Base-by-base conservation (phyloP, 345 rosid species). In the Populus alba region DNA sequence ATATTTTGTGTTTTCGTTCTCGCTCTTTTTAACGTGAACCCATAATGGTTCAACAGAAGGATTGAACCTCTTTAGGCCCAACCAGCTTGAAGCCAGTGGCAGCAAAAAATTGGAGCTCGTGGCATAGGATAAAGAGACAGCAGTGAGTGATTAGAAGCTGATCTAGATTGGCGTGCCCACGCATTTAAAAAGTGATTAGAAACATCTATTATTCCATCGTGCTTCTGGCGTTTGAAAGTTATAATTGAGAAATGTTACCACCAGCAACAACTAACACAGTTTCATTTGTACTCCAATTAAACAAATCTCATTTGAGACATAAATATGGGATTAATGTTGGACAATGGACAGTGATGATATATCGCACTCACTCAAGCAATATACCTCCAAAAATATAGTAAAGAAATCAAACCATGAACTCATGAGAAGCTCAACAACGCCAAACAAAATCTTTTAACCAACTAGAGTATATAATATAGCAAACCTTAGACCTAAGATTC, bases 141-240 rank as follows among this genome's bases (percentile, higher is more conserved):
- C 8, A 61, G 35, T 2, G 67, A 63, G 79, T 73, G 78, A 75
- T 43, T 78, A 70, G 59, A 77, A 75, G 71, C 83, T 68, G 65
- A 23, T 59, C 72, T 74, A 73, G 76, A 51, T 82, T 41, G 70
- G 65, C 77, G 76, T 65, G 86, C 83, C 85, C 45, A 9, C 65
- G 25, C 75, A 22, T 87, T 74, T 55, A 37, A 81, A 85, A 87
- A 85, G 87, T 68, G 71, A 66, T 77, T 62, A 35, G 78, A 79
- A 74, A 77, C 86, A 77, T 75, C 75, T 74, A 75, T 79, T 72
- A 78, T 79, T 71, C 62, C 68, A 35, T 73, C 11, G 38, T 66
- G 73, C 69, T 80, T 51, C 75, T 71, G 77, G 69, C 63, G 33
- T 71, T 62, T 27, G 31, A 45, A 62, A 65, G 37, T 66, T 66